Base-by-base conservation (phyloP, 257 asterid genomes). In the Solanum megistacrolobum region DNA sequence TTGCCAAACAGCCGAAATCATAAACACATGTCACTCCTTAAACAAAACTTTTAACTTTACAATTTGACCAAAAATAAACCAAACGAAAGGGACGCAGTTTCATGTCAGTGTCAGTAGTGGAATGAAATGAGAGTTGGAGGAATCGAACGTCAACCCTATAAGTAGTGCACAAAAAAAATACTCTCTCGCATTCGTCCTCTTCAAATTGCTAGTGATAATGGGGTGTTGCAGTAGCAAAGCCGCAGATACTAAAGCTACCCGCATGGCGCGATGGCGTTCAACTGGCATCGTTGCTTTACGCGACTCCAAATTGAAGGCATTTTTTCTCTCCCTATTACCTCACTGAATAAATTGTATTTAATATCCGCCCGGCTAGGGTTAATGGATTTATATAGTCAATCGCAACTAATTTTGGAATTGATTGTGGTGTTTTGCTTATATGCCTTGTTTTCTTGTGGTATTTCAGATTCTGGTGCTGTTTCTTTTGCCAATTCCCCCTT, bases 241-340 rank as follows among this genome's bases (percentile, higher is more conserved):
- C 82, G 93, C 84, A 41, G 98, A 97, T 88, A 96, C 94, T 12
- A 55, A 55, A 7, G 92, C 83, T 90, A 95, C 98, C 87, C 65
- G 65, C 65, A 75, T 90, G 89, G 91, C 94, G 83, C 95, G 99
- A 52, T 97, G 99, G 99, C 96, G 98, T 88, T 94, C 99, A 88
- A 97, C 99, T 65, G 99, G 99, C 85, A 97, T 97, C 55, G 99
- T 97, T 32, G 97, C 98, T 78, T 87, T 96, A 93, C 96, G 99
- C 36, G 99, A 97, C 89, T 92, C 98, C 90, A 97, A 95, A 89
- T 92, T 97, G 91, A 97, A 97, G 98, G 99, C 84, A 88, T 86
- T 83, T 25, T 35, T 55, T 55, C n/a, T 55, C 65, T 55, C 65
- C 65, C n/a, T 55, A 55, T 55, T 55, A 55, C 65, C 65, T 55